Base-by-base conservation (phyloP, 2,329 filamentous ascomycete genomes). In the Penicillium sp. region DNA sequence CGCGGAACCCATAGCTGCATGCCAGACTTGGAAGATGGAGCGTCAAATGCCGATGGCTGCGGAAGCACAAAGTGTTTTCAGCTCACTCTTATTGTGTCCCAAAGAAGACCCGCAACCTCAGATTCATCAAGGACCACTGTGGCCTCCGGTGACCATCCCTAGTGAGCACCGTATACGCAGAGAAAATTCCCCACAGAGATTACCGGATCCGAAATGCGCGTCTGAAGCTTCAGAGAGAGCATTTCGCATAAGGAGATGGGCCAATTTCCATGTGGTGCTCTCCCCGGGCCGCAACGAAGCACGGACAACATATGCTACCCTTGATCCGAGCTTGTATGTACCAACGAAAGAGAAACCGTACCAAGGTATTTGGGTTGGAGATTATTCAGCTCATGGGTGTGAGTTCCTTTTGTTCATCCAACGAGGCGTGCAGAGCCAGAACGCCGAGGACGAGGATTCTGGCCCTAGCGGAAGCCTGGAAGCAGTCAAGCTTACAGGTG, bases 351-450 rank as follows among this genome's bases (percentile, higher is more conserved):
- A 87, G 54, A 93, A 92, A 70, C 93, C 92, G 0, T 97, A 88
- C 80, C 87, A 92, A 61, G 93, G 93, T 0, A 91, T 99, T 29
- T 98, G 91, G 90, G 89, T 92, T 16, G 93, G 93, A 0, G 93
- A 97, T 71, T 97, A 96, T 68, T 89, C 87, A 26, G 87, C 85
- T 0, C 93, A 98, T 67, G 92, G 93, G 1, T 93, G 89, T 72
- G 93, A 98, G 73, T 96, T 97, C 55, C 70, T 98, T 4, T 79
- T 96, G 13, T 79, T 98, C 46, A 80, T 92, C 64, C 95, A 99
- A 69, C 86, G 87, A 0, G 87, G 79, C 14, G 48, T 37, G 8
- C 21, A 39, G 13, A 25, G n/a, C 19, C 37, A 43, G 67, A 19
- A 44, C 14, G 21, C 79, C 33, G 65, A 52, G 19, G 78, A 79